Evolutionary conservation across 1,284 basidiomycete species (phyloP), one percentile per base, ranked within the genome.

Genomic region (Apiotrichum porosum): DNA sequence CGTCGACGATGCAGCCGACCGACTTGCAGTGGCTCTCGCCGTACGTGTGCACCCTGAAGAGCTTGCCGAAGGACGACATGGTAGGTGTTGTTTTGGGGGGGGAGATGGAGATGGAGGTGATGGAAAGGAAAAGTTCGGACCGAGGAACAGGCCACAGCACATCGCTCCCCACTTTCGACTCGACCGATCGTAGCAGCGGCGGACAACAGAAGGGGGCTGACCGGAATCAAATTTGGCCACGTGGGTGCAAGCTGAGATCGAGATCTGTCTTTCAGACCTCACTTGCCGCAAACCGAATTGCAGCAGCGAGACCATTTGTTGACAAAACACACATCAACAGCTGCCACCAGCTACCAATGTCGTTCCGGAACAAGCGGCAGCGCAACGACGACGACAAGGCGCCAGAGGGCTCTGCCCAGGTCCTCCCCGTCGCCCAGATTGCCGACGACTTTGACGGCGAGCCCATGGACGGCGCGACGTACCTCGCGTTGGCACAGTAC

Each of bases 21-120:
- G 90, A 94, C 50, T 88, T 83, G 73, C 95, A 97, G 71, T 99
- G 95, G 53, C 87, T 91, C 78, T 99, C 95, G 58, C 95, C 95
- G 69, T 88, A 98, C 54, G 95, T 99, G 51, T 93, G 93, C 34
- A 98, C 94, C 44, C 91, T 83, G 78, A 89, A 98, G 41, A 87
- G 75, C 18, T 78, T 81, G 37, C 94, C 95, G 71, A 89, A 97
- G 37, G 91, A 88, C 31, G 91, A 95, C 94, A 97, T 97, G 54
- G 37, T 66, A 55, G 31, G 26, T 12, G n/a, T n/a, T n/a, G n/a
- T n/a, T 23, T 28, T 30, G 19, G 28, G 39, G 44, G 35, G 42
- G 36, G 44, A 31, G 23, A 35, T 31, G 36, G 28, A 37, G 49
- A 42, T 49, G 44, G 40, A n/a, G 15, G 38, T 38, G 24, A 28